Base-by-base conservation (phyloP, 805 yeast genomes). In the Candida anglica region DNA sequence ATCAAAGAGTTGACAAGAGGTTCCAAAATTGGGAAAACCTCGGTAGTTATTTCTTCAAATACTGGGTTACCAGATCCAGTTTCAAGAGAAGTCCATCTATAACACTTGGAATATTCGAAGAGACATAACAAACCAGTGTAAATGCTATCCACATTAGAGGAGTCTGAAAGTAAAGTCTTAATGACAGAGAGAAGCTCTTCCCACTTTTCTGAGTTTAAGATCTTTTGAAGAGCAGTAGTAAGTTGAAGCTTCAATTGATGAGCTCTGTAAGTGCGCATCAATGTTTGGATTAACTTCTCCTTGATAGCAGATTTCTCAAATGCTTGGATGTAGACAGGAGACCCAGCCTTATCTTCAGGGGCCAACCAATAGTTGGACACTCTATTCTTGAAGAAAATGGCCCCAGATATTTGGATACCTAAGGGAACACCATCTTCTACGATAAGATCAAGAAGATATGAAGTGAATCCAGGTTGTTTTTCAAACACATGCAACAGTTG, bases 391-490 rank as follows among this genome's bases (percentile, higher is more conserved):
- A 67, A 67, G 44, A 63, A 60, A 37, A 67, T 62, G 11, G 71
- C 68, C 3, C 70, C 71, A 6, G 71, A 53, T 10, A 61, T 51
- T 39, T 66, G 67, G 34, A 65, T 58, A 5, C 71, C 71, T 9
- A 51, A 40, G 19, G 48, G 50, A 7, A 59, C 58, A 3, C 63
- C 56, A 3, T 53, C 53, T 43, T 78, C 81, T 7, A 60, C 52
- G 10, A 74, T 64, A 29, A 77, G 58, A 25, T 70, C 74, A 19
- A 79, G 56, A 30, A 78, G 60, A 47, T 74, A 75, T 10, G 69
- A 61, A 1, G 81, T 73, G 53, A 77, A 77, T 3, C 83, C 83
- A 1, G 74, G 69, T 40, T 72, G 75, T 40, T 69, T 71, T 48
- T 76, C 82, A 40, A 61, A 73, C 26, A 63, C 67, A 23, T 58